A percentile compares a stretch with the other conserved stretches of the same genome.
phyloP scores from a whole-genome alignment of 73 alveolate genomes.

The Symbiodinium natans region DNA sequence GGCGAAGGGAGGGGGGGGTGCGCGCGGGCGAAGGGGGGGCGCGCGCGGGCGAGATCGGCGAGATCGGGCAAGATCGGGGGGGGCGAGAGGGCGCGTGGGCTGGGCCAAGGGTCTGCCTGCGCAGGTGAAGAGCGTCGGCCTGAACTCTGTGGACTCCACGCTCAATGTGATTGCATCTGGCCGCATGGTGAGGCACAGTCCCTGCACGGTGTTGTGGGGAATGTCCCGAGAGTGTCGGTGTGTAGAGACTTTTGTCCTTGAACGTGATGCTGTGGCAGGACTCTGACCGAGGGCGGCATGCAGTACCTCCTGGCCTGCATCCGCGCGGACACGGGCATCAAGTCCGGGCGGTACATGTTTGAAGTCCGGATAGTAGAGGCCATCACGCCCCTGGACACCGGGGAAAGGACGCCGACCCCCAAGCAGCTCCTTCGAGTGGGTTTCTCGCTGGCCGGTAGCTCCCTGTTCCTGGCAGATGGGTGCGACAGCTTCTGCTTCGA shows the following conservation, averaged over 20 bases:
- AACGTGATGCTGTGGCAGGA: background rate
- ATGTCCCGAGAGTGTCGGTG: background rate
- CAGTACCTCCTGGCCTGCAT: slow-evolving; percentile 56
- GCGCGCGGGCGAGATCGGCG: no score
- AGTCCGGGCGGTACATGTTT: slow-evolving; percentile 88
- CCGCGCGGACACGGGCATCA: slow-evolving; percentile 57
- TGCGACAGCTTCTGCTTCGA: slow-evolving; percentile 66
- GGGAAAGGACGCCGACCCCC: slow-evolving; percentile 56
- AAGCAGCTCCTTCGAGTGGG: slow-evolving; percentile 52
- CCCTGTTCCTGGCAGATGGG: slow-evolving; percentile 79
- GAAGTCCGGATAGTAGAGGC: slow-evolving; percentile 58
- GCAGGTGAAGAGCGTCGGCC: slow-evolving; percentile 56
- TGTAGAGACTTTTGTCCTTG: background rate
- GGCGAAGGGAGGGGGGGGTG: no score
- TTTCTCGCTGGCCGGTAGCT: slow-evolving; percentile 20
- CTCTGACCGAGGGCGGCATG: slow-evolving; percentile 81
- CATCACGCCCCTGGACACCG: slow-evolving; percentile 26
- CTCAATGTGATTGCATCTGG: slow-evolving; percentile 70
- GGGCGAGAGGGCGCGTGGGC: background rate
- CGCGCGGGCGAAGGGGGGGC: background rate
- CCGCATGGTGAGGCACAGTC: slow-evolving; percentile 7
- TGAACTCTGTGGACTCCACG: slow-evolving; percentile 56
- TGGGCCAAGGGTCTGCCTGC: background rate
- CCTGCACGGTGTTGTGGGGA: no score
- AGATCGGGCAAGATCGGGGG: background rate